Evolutionary conservation across 2,329 filamentous ascomycete genomes (phyloP), one percentile per base, ranked within the genome.

Genomic region (Cladosporium sp.): DNA sequence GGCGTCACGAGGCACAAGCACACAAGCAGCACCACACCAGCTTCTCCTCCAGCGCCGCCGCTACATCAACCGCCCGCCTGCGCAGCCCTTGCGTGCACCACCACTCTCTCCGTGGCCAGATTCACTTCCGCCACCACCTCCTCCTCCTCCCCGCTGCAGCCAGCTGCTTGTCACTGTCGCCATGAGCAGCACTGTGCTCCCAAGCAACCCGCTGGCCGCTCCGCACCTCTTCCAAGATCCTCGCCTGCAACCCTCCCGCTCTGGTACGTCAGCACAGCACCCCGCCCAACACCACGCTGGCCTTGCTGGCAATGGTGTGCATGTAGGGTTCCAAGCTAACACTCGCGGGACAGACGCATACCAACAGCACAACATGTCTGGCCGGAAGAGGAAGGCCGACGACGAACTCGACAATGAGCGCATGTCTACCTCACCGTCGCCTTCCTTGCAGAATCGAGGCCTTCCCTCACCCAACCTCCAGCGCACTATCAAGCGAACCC

Each of bases 351-450:
- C 57, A 64, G 62, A 74, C 70, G 36, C 62, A 71, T 72, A 62
- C 69, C 68, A 54, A 71, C 67, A 66, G 67, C 76, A 62, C 55
- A 69, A 64, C 66, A 79, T 79, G 77, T 72, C 75, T 42, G 70
- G 74, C 68, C 79, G 84, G 64, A 97, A 97, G 81, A 87, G 94
- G 75, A 97, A 97, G 80, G 91, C 90, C 68, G 90, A 93, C 57
- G 83, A 86, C 65, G 84, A 87, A 67, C 75, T 65, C 25, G 83
- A 84, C 65, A 73, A 82, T 62, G 86, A 88, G 70, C 90, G 91
- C 70, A 97, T 97, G 90, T 91, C 88, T 59, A 87, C 93, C 67
- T 97, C 93, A 36, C 92, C 93, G 6, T 96, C 93, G 37, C 91
- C 93, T 48, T 88, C 89, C 60, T 82, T 89, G 59, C 78, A 87